A percentile compares a stretch with the other conserved stretches of the same genome.
Conservation (phyloP, 2,329 filamentous ascomycete species). For the Aspergillus intermedius region DNA sequence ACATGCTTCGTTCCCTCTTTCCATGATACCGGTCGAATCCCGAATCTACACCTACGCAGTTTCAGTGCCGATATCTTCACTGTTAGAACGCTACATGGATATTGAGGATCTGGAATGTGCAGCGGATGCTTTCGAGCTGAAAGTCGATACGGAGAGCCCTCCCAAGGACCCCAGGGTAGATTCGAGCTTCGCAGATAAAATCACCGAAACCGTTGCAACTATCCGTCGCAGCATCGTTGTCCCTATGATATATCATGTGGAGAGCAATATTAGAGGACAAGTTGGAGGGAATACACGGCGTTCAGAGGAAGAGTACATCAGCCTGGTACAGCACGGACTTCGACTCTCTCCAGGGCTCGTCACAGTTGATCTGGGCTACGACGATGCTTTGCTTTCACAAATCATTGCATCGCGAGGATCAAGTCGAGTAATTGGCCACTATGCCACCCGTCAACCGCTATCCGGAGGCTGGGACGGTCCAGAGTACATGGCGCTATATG, state of each 20-base stretch:
- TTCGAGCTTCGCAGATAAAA: slow-evolving; percentile 40
- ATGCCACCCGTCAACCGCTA: slow-evolving; percentile 38
- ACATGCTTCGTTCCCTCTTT: slow-evolving; percentile 53
- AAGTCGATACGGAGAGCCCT: slow-evolving; percentile 38
- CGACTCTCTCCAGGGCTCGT: slow-evolving; percentile 58
- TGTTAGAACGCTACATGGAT: slow-evolving; percentile 51
- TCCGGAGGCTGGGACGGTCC: slow-evolving; percentile 51
- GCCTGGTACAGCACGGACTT: slow-evolving; percentile 54
- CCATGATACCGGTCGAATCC: slow-evolving; percentile 54
- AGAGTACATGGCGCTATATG: slow-evolving; percentile 52
- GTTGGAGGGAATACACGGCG: slow-evolving; percentile 20
- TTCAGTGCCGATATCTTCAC: slow-evolving; percentile 53
- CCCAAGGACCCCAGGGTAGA: slow-evolving; percentile 26
- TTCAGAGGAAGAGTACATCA: slow-evolving; percentile 43
- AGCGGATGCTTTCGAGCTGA: slow-evolving; percentile 60
- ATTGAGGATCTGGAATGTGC: slow-evolving; percentile 61
- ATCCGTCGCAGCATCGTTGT: slow-evolving; percentile 58
- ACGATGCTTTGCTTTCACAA: slow-evolving; percentile 45
- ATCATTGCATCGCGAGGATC: slow-evolving; percentile 48
- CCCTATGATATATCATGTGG: slow-evolving; percentile 52
- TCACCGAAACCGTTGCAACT: slow-evolving; percentile 54
- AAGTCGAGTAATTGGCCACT: slow-evolving; percentile 57
- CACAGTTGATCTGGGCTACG: slow-evolving; percentile 55
- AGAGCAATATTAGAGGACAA: slow-evolving; percentile 17
- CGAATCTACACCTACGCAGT: slow-evolving; percentile 62